Evolutionary conservation across 1,284 basidiomycete genomes (phyloP).

Genomic region (Sanguinoderma infundibulare): DNA sequence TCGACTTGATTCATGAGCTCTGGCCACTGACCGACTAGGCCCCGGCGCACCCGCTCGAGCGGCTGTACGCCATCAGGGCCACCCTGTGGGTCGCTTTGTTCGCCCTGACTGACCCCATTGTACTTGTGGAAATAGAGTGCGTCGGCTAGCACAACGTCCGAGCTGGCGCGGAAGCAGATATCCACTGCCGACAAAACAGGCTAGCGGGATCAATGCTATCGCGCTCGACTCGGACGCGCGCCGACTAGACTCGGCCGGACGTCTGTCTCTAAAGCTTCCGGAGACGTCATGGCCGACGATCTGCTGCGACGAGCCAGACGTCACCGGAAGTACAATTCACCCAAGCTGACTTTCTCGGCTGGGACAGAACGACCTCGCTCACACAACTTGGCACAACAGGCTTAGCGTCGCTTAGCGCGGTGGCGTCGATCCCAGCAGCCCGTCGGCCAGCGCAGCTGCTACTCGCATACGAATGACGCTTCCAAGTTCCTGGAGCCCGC

Average conservation of each 20-base stretch:
- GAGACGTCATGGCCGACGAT: not conserved
- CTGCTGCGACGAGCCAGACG: not conserved
- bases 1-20: too few species aligned
- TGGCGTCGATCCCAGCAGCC: not conserved
- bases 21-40: not conserved
- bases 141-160: not conserved
- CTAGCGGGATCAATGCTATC: not conserved
- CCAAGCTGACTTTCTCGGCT: not conserved
- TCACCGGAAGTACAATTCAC: not conserved
- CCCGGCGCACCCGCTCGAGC: not conserved
- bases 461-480: not conserved
- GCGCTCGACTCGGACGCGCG: not conserved
- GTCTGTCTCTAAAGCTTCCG: not conserved
- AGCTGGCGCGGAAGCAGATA: not conserved
- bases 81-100: not conserved
- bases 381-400: too few species aligned
- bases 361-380: too few species aligned
- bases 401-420: not conserved
- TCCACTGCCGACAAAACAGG: not conserved
- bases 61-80: not conserved
- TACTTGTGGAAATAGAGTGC: not conserved
- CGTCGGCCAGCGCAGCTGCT: not conserved
- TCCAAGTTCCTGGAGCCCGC: not conserved
- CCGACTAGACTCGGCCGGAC: not conserved
- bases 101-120: not conserved